These are phyloP conservation scores for Penicillium daleae DNA, from an alignment of 495 filamentous ascomycete genomes.

Conservation along the genomic window DNA sequence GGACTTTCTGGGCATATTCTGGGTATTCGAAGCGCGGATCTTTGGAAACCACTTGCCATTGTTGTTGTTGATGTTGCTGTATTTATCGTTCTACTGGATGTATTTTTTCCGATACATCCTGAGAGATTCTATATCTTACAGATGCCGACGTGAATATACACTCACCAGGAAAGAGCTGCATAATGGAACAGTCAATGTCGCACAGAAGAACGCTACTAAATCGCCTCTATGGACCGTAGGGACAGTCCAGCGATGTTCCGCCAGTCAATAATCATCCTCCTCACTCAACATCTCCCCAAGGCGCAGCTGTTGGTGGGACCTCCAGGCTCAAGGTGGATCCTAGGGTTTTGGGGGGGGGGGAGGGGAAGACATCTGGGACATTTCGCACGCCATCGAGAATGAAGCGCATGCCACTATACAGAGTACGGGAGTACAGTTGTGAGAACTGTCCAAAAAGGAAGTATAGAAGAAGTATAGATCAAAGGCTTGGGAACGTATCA, in stretches of 20 bases:
- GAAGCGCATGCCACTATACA: no score
- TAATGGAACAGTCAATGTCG: not conserved
- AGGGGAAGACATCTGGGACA: conserved; percentile 9
- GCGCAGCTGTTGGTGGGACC: conserved; percentile 16
- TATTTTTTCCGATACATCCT: no score
- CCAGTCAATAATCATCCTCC: not conserved
- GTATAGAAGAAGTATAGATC: not conserved
- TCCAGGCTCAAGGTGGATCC: conserved; percentile 12
- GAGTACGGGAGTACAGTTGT: not conserved
- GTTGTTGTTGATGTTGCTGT: not conserved
- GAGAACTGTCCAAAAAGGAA: not conserved
- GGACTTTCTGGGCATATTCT: not conserved
- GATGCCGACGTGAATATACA: no score
- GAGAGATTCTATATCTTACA: no score
- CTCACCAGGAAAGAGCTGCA: conserved; percentile 1
- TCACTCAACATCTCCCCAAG: conserved; percentile 10
- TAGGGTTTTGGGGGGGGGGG: conserved; percentile 9
- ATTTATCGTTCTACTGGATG: no score
- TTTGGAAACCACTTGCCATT: not conserved
- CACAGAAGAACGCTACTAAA: not conserved
- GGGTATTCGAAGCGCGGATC: not conserved
- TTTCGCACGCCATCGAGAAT: conserved; percentile 13
- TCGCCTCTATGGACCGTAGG: not conserved
- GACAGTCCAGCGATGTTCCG: not conserved
- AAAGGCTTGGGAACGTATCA: not conserved